These are phyloP conservation scores for Aegilops longissima DNA, from an alignment of 176 grass and related monocot species.

Conservation along the genomic window DNA sequence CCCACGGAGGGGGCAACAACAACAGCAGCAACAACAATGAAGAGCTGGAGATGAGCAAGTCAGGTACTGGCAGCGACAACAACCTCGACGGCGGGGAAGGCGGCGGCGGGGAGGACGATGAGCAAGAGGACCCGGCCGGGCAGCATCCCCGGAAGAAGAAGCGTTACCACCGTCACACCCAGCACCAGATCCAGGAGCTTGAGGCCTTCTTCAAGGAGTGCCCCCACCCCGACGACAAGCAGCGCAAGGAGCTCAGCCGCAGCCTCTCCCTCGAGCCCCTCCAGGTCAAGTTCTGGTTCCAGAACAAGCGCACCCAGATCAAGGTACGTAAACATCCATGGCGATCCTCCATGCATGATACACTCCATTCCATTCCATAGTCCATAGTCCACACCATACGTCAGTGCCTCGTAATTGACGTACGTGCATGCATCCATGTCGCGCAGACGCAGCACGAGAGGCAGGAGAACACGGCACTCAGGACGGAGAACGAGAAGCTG, in stretches of 20 bases:
- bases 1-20: conserved; percentile 36
- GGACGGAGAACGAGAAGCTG: conserved; percentile 74
- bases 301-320: conserved; percentile 98
- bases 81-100: conserved; percentile 30
- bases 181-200: conserved; percentile 91
- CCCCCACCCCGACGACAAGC: conserved; percentile 96
- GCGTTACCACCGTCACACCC: conserved; percentile 96
- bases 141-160: conserved; percentile 86
- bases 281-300: conserved; percentile 99
- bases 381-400: too few species aligned
- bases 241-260: conserved; percentile 83
- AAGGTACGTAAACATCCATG: conserved; percentile 40
- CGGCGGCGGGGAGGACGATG: conserved; percentile 35
- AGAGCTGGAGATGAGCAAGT: conserved; percentile 69
- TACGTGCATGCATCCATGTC: not conserved
- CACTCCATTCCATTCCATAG: not conserved
- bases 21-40: conserved; percentile 6
- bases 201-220: conserved; percentile 96
- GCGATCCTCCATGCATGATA: not conserved
- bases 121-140: conserved; percentile 65
- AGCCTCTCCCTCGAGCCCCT: conserved; percentile 78
- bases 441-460: conserved; percentile 81
- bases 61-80: conserved; percentile 74
- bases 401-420: too few species aligned
- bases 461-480: conserved; percentile 69